A percentile compares a stretch with the other conserved stretches of the same genome.
These are phyloP conservation scores for Fusarium subglutinans DNA, from an alignment of 2,329 filamentous ascomycete species.

Conservation along the genomic window DNA sequence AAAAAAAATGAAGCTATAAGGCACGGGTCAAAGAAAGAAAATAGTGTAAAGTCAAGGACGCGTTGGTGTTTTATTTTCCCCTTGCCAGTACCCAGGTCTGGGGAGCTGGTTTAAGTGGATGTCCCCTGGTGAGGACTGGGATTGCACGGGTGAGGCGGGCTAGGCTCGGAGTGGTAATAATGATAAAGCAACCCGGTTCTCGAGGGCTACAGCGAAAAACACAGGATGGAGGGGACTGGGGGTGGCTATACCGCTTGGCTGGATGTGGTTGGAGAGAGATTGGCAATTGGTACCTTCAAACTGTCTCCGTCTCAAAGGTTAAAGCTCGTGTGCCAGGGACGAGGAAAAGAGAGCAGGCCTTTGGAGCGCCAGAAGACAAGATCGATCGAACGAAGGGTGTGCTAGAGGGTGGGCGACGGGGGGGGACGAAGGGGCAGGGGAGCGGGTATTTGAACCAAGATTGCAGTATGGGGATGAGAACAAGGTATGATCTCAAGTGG, in stretches of 20 bases:
- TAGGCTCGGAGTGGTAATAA: conserved; percentile 55
- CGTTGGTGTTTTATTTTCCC: conserved; percentile 62
- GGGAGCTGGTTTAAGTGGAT: conserved; percentile 52
- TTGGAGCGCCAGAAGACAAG: conserved; percentile 40
- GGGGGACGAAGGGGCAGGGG: conserved; percentile 46
- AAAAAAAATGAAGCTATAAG: conserved; percentile 45
- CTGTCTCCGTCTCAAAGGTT: conserved; percentile 26
- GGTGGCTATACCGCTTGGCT: conserved; percentile 46
- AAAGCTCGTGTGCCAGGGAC: conserved; percentile 35
- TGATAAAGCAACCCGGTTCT: conserved; percentile 51
- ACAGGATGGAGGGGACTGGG: conserved; percentile 35
- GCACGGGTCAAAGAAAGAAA: conserved; percentile 47
- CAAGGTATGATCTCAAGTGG: conserved; percentile 50
- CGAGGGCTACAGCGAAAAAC: conserved; percentile 42
- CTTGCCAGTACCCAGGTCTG: conserved; percentile 58
- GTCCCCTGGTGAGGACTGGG: conserved; percentile 58
- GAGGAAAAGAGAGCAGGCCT: conserved; percentile 36
- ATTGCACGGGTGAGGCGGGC: conserved; percentile 60
- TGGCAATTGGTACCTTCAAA: conserved; percentile 24
- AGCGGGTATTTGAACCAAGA: conserved; percentile 49
- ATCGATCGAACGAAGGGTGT: conserved; percentile 45
- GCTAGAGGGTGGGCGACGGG: conserved; percentile 42
- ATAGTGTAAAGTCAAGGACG: conserved; percentile 54
- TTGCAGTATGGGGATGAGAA: conserved; percentile 43
- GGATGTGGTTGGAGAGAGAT: conserved; percentile 29